These are phyloP conservation scores for Hanseniaspora guilliermondii DNA, from an alignment of 805 yeast species.

Conservation along the genomic window DNA sequence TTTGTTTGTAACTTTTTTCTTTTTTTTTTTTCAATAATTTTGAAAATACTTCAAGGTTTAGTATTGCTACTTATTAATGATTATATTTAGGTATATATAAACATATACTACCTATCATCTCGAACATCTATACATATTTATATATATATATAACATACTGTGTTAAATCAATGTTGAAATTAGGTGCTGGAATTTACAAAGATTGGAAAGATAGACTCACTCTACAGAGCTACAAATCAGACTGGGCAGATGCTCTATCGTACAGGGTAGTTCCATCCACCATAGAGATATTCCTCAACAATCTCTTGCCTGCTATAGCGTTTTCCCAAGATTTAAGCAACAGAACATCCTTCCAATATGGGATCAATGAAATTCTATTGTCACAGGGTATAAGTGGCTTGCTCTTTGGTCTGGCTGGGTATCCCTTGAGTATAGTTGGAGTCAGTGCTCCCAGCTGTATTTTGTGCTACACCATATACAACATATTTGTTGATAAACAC, in stretches of 20 bases:
- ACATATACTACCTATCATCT: no score
- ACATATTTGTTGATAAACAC: conserved; percentile 16
- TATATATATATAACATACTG: neutral
- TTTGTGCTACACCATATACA: conserved; percentile 72
- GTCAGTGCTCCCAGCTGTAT: conserved; percentile 93
- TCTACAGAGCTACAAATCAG: conserved; percentile 45
- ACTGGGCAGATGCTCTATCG: conserved; percentile 70
- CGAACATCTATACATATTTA: no score
- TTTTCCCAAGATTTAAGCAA: conserved; percentile 97
- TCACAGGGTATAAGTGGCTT: conserved; percentile 82
- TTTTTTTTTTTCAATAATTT: no score
- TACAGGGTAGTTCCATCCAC: conserved; percentile 83
- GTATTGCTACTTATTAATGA: no score
- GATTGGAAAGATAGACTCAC: conserved; percentile 38
- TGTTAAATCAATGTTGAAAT: conserved; percentile 12
- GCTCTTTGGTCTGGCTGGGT: conserved; percentile 79
- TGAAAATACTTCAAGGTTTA: no score
- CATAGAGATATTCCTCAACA: conserved; percentile 74
- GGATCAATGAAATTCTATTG: conserved; percentile 78
- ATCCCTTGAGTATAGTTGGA: conserved; percentile 89
- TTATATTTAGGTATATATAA: no score
- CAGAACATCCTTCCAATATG: conserved; percentile 73
- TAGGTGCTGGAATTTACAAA: conserved; percentile 27
- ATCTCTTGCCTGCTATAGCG: conserved; percentile 83
- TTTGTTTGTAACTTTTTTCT: no score